Evolutionary conservation across 2,329 filamentous ascomycete genomes (phyloP), one percentile per base, ranked within the genome.

Genomic region (Neodidymelliopsis sp.): DNA sequence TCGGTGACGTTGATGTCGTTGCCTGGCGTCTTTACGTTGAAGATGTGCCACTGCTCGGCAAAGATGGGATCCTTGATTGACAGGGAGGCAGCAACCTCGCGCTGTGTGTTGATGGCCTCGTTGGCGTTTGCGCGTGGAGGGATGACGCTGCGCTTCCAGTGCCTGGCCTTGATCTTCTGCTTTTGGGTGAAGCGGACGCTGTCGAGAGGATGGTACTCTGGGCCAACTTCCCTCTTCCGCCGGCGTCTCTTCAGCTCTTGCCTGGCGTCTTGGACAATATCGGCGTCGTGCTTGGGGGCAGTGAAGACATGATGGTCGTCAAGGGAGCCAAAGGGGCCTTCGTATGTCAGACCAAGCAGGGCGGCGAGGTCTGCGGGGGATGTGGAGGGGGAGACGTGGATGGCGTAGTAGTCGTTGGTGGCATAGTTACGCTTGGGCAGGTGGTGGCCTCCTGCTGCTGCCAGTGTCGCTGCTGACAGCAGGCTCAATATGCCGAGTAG

Each of bases 1-100:
- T 87, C 91, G 0, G 91, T 96, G n/a, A 97, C 91, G 65, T 99
- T 99, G 66, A 99, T 83, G 70, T 99, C 94, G 74, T 97, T 90
- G 5, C 92, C 93, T 0, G 85, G 70, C 62, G 96, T 85, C 5
- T 88, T 70, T 0, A 88, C 80, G 70, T 99, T 99, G 77, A 89
- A 87, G 35, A 99, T 78, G 80, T 99, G 94, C 94, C 94, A 99
- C 74, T 99, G 94, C 47, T 95, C 88, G 30, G 83, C 80, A 74
- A 97, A 99, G 41, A 96, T 96, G 13, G 94, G 94, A 66, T 99
- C 94, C 23, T 78, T 73, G 57, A 99, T 97, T 11, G 80, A 79
- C n/a, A 99, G 79, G 2, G 79, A 77, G 39, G 79, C 73, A 59
- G 68, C 69, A 18, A 69, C 80, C 77, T 69, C 58, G 2, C 62